Percentiles rank a stretch among this genome's conserved stretches.
These are phyloP conservation scores for Byssoonygena ceratinophila DNA, from an alignment of 2,329 filamentous ascomycete species.

Conservation along the genomic window DNA sequence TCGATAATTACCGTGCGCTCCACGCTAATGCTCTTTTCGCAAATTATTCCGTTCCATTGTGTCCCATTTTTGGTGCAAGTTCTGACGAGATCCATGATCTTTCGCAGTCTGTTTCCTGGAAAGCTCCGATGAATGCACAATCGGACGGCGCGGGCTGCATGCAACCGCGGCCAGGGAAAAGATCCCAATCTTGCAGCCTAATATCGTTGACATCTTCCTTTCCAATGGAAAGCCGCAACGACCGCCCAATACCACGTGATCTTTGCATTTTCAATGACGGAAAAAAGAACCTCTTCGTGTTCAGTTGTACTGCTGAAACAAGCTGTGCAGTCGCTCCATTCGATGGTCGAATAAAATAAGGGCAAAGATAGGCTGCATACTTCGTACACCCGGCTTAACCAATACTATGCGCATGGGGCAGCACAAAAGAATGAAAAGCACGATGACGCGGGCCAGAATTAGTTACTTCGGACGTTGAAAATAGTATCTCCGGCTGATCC, in stretches of 20 bases:
- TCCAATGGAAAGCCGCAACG: neutral
- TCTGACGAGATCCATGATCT: neutral
- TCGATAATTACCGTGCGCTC: neutral
- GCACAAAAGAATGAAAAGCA: too few relatives aligned
- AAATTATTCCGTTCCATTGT: neutral
- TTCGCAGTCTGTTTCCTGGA: neutral
- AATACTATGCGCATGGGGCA: too few relatives aligned
- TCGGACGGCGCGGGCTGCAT: neutral
- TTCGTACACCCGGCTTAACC: too few relatives aligned
- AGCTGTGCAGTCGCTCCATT: too few relatives aligned
- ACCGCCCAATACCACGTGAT: neutral
- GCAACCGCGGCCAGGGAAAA: neutral
- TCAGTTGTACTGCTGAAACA: neutral
- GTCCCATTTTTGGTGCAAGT: too few relatives aligned
- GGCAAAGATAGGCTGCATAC: too few relatives aligned
- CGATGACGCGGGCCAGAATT: too few relatives aligned
- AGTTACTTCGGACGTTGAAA: neutral
- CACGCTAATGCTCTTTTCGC: neutral
- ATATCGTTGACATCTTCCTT: conserved; percentile 2
- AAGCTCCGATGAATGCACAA: neutral
- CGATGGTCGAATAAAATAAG: too few relatives aligned
- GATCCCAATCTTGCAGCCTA: conserved; percentile 7
- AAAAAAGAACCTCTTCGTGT: neutral
- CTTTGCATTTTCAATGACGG: neutral
- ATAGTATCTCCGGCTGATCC: neutral